Base-by-base conservation (phyloP, 202 grass and related monocot species). In the Setaria italica region DNA sequence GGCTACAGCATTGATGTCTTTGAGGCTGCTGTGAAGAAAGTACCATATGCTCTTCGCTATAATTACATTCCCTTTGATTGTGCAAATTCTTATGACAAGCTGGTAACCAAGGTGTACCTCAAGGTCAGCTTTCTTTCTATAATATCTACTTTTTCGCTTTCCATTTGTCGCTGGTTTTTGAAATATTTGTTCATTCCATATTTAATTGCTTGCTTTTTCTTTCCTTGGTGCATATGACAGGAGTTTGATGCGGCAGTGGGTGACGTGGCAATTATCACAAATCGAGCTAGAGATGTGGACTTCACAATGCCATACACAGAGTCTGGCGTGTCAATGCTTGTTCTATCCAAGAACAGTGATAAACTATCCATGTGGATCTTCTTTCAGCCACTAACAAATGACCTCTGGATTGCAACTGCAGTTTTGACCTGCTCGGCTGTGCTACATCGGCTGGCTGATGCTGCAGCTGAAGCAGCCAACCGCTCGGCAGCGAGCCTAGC, bases 1-100 rank as follows among this genome's bases (percentile, higher is more conserved):
- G 91, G 94, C n/a, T 97, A 90, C 55, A 86, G 85, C 82, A 93
- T 97, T 33, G 87, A 97, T 80, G 65, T 97, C 12, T 97, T 97
- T 4, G 60, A 97, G 9, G 59, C 87, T 42, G 89, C 85, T 43
- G 49, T 77, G 39, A 64, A 82, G 47, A 80, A 16, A 33, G 76
- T 96, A 39, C 87, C 79, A 30, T 84, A 91, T 74, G 25, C 59
- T 45, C 49, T 91, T 41, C 13, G 17, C 13, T 88, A 93, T 43
- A 49, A 90, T 1, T 97, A 85, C 59, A 9, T 85, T 51, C 92
- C 92, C 42, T 82, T 30, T 25, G 42, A 81, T 16, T 87, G 85
- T 21, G 51, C 65, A 3, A 7, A 2, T 29, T 90, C 91, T 16
- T 97, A 93, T 74, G 75, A 97, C 41, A 13, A 84, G 55, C 55